These are phyloP conservation scores for Nicotiana obtusifolia DNA, from an alignment of 257 asterid genomes.

Conservation along the genomic window DNA sequence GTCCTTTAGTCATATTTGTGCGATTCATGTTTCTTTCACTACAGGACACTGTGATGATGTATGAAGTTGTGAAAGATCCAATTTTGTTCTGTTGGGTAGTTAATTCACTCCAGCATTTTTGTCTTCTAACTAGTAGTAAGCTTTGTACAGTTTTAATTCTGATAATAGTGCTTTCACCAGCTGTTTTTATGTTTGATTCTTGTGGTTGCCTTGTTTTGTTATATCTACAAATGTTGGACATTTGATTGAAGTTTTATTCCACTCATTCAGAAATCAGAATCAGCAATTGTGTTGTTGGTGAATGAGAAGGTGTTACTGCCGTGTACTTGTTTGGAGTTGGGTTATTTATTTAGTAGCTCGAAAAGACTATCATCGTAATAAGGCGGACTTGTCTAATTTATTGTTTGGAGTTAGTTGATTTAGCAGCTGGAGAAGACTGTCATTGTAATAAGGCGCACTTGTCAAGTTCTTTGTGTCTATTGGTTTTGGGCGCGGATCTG, in stretches of 20 bases:
- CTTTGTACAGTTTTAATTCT: neutral
- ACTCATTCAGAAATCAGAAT: neutral
- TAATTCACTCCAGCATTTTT: neutral
- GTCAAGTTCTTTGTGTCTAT: slow-evolving; percentile 1
- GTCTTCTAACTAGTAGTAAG: neutral
- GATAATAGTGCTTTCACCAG: neutral
- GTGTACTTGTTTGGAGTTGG: neutral
- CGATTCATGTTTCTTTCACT: slow-evolving; percentile 3
- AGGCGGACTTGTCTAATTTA: neutral
- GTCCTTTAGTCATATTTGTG: neutral
- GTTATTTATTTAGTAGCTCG: neutral
- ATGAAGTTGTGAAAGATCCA: slow-evolving; percentile 3
- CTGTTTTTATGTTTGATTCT: neutral
- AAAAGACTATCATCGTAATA: neutral
- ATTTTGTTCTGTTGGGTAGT: slow-evolving; percentile 7
- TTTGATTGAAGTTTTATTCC: slow-evolving; percentile 14
- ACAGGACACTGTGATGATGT: slow-evolving; percentile 1
- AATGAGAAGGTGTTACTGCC: neutral
- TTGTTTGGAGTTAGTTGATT: neutral
- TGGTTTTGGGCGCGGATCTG: neutral
- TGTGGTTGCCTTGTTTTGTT: neutral
- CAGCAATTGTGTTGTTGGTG: neutral
- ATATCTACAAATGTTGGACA: neutral
- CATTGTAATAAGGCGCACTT: neutral
- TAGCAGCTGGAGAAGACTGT: neutral